Base-by-base conservation (phyloP, 768 basidiomycete genomes). In the Russula brevipes region DNA sequence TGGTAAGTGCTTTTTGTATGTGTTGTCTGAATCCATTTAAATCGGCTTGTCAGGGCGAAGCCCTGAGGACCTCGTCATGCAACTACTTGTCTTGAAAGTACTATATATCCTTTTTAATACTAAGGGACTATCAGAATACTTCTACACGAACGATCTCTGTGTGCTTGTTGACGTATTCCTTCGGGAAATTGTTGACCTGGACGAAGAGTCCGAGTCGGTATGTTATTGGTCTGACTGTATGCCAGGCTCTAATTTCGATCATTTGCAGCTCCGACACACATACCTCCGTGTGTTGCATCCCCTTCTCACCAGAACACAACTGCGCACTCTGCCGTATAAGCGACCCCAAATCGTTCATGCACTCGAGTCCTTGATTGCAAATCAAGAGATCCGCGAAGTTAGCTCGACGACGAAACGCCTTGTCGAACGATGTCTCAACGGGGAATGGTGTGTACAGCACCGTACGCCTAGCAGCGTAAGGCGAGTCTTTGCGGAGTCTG, bases 111-210 rank as follows among this genome's bases (percentile, higher is more conserved):
- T 99, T 10, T 98, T 98, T 73, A 96, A 94, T 16, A 97, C 92
- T 2, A 86, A 87, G 65, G 92, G 88, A 38, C 94, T 94, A 11
- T 87, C 88, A 5, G 94, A 98, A 73, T 98, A 93, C 73, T 98
- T 99, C 71, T 99, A 97, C 75, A 98, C 94, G 16, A 99, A 99
- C 71, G 97, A 99, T 70, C 79, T 99, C 38, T 84, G 92, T 69
- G 97, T 99, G 4, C 80, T 99, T 14, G 93, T 99, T 12, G 97
- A 99, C 69, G 97, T 99, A 1, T 98, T 99, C 70, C 80, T 99
- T n/a, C 85, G 97, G 44, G 96, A 98, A 72, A 76, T 99, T 54
- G 83, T 85, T 14, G 89, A 99, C 72, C 76, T 99, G 19, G 94
- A 94, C 67, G 94, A 98, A 62, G 94, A 97, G 39, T 88, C 86